Base-by-base conservation (phyloP, 805 yeast genomes). In the Yamadazyma scolyti region DNA sequence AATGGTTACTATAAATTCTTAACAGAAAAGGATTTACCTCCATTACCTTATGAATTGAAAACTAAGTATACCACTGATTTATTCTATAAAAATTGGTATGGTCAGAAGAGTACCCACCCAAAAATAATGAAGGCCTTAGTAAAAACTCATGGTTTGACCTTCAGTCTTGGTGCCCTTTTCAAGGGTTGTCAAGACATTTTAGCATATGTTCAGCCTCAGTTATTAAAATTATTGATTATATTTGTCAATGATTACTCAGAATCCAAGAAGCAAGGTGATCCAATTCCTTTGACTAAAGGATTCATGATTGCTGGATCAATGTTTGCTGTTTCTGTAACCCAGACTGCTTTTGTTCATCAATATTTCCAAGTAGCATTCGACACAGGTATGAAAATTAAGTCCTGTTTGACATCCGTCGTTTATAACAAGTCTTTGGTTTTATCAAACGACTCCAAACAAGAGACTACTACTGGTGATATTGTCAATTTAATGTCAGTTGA, bases 401-500 rank as follows among this genome's bases (percentile, higher is more conserved):
- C 88, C 17, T 70, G 88, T 0, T 58, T 84, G 44, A 80, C 79
- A 3, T 71, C 88, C 1, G 62, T 76, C 11, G 71, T 84, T 30
- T 84, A 84, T 52, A 66, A 77, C 43, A 84, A 84, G 50, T 66
- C 93, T 0, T 54, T 84, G 41, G 74, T 69, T 9, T 61, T 84
- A 37, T 82, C 90, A 2, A 79, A 75, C 43, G 93, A 84, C 49
- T 75, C 86, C 8, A 77, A 77, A 37, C 77, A 75, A 50, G 59
- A 74, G 46, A 76, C 86, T 23, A 75, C 85, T 19, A 84, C 95
- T 4, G 97, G 97, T 50, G 96, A 88, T 54, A 84, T 90, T 43
- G 97, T 89, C 36, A 89, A 89, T 52, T 68, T 89, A 48, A 87
- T 89, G 96, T 80, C 95, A 31, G 95, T 89, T 26, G 97, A 89